Evolutionary conservation across 2,329 filamentous ascomycete species (phyloP), one percentile per base, ranked within the genome.

Genomic region (Saccharata proteae): DNA sequence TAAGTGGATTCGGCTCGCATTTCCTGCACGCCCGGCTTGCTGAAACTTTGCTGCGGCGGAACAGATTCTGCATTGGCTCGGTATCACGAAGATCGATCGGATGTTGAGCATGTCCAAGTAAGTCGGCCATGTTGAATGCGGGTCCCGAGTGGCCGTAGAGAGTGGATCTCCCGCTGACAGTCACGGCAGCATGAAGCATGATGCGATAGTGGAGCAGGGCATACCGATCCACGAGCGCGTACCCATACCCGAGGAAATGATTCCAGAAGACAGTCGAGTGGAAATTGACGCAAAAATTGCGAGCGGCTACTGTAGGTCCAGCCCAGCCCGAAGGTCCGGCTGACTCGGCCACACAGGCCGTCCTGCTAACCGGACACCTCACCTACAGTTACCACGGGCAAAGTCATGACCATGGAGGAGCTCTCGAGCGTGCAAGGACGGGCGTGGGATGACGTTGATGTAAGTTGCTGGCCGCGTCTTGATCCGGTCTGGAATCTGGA

Each of bases 211-310:
- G 32, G 71, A 75, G 36, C 80, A 86, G 62, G 81, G 81, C 35
- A 86, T 86, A 43, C 82, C 84, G 17, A 94, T 94, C 45, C 69
- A 80, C 47, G 85, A 94, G 61, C 73, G 86, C 38, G 77, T 96
- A 28, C 85, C 92, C 38, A 83, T 96, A 41, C 90, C 88, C 4
- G 84, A 93, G 42, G 80, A 90, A 18, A 76, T 90, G 71, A 94
- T 96, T 46, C 90, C 90, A 9, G 82, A 78, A 40, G 90, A 96
- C 58, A 93, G 85, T 32, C 70, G 88, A 43, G 90, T 96, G n/a
- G 90, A 98, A 58, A 98, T 96, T 49, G 90, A 96, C 57, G 90
- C 90, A 37, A 96, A 96, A 65, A 94, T 96, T 52, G 90, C 88
- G 45, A 85, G 88, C 38, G 90, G 74, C 14, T 77, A 77, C 49